Percentiles rank a stretch among this genome's conserved stretches.
Conservation (phyloP, 1,139 yeast genomes). For the Arxiozyma slooffiae region DNA sequence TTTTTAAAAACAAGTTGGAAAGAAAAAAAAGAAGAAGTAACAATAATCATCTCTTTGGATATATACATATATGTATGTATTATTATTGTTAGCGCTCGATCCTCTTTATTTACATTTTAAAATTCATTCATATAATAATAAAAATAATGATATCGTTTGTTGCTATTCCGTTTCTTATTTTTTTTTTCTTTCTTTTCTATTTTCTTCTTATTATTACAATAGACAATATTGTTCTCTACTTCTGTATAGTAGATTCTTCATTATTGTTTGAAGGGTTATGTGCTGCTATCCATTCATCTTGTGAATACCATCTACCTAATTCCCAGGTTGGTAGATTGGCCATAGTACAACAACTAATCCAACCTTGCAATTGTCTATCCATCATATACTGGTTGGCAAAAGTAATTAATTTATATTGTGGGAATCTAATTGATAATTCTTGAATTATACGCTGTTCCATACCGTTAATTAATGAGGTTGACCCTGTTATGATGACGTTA, state of each 20-base stretch:
- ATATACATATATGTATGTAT: too few relatives aligned
- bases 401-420: conserved; percentile 27
- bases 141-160: background rate
- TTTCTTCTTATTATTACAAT: too few relatives aligned
- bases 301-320: conserved; percentile 22
- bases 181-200: too few relatives aligned
- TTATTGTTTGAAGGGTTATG: background rate
- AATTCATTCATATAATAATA: background rate
- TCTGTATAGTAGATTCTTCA: background rate
- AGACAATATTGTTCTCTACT: background rate
- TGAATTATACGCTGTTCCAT: conserved; percentile 51
- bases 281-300: conserved; percentile 14
- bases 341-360: conserved; percentile 25
- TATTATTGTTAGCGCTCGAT: background rate
- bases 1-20: background rate
- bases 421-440: conserved; percentile 34
- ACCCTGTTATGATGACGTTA: conserved; percentile 63
- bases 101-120: background rate
- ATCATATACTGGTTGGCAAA: conserved; percentile 25
- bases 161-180: background rate
- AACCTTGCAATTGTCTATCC: conserved; percentile 26
- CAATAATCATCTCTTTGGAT: too few relatives aligned
- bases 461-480: conserved; percentile 50
- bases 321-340: conserved; percentile 26
- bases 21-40: too few relatives aligned